A percentile compares a stretch with the other conserved stretches of the same genome.
Evolutionary conservation across 768 basidiomycete genomes (phyloP).

Genomic region (Boletus eberwhitei): DNA sequence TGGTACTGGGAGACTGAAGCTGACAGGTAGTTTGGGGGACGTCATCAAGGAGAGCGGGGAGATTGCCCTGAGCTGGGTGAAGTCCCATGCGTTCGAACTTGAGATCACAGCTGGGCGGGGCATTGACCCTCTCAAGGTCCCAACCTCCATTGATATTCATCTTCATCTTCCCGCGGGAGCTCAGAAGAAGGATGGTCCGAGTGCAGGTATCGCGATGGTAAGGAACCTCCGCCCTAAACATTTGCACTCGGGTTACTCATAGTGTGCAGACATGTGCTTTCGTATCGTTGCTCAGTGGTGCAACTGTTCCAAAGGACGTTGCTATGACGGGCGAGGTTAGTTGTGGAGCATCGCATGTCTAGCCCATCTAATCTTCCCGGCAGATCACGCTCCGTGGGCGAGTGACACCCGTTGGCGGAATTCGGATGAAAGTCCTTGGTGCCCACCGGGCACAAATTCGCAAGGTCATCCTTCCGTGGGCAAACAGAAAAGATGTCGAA

Average conservation of each 20-base stretch:
- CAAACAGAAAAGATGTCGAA: constrained; percentile 84
- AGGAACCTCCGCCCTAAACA: constrained; percentile 8
- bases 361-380: neutral
- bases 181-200: constrained; percentile 92
- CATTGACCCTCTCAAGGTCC: constrained; percentile 73
- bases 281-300: constrained; percentile 78
- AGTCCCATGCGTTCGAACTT: constrained; percentile 76
- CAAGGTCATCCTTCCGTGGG: constrained; percentile 80
- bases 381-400: constrained; percentile 81
- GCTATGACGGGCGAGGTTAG: constrained; percentile 90
- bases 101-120: constrained; percentile 67
- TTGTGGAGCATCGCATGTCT: neutral
- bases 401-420: constrained; percentile 82
- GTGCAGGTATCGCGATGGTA: constrained; percentile 88
- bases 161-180: constrained; percentile 87
- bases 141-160: constrained; percentile 77
- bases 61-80: constrained; percentile 90
- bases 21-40: constrained; percentile 85
- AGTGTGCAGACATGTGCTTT: constrained; percentile 69
- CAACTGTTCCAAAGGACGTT: constrained; percentile 63
- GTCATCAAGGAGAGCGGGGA: constrained; percentile 93
- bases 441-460: constrained; percentile 84
- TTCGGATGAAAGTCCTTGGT: constrained; percentile 89
- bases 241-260: neutral
- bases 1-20: constrained; percentile 66